These are phyloP conservation scores for Coemansia asiatica DNA, from an alignment of 192 early-diverging fungal genomes.

Conservation along the genomic window DNA sequence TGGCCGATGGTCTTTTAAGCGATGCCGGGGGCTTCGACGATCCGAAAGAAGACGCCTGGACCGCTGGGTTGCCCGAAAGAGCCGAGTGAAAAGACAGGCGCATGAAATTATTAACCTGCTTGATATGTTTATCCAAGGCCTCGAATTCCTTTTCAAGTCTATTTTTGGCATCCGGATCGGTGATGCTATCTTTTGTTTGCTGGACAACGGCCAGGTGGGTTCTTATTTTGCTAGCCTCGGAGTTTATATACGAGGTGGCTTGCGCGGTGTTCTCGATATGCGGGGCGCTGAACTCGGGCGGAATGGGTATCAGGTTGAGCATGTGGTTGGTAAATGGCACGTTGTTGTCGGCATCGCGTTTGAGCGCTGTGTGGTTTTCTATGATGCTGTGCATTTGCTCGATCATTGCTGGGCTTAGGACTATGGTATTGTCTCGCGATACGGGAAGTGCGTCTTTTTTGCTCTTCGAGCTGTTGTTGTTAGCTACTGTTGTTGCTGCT, in stretches of 20 bases:
- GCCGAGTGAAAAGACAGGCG: conserved; percentile 41
- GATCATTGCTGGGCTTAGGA: conserved; percentile 48
- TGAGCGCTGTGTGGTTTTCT: conserved; percentile 41
- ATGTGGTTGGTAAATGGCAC: conserved; percentile 53
- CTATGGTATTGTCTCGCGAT: conserved; percentile 33
- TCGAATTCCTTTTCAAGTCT: conserved; percentile 30
- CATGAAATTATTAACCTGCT: conserved; percentile 45
- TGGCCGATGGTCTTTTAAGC: not conserved
- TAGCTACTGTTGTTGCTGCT: conserved; percentile 2
- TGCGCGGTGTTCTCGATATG: conserved; percentile 36
- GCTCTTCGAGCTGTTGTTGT: conserved; percentile 1
- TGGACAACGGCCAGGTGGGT: conserved; percentile 38
- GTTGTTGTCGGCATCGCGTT: conserved; percentile 53
- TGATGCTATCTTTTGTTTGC: conserved; percentile 23
- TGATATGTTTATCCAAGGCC: conserved; percentile 32
- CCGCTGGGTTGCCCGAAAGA: conserved; percentile 37
- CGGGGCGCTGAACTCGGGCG: conserved; percentile 25
- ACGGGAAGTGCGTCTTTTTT: conserved; percentile 26
- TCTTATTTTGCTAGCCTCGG: conserved; percentile 40
- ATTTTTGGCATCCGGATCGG: conserved; percentile 32
- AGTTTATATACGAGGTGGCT: conserved; percentile 44
- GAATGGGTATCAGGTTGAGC: conserved; percentile 34
- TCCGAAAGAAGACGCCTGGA: conserved; percentile 31
- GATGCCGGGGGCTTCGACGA: conserved; percentile 10
- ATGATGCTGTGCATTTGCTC: conserved; percentile 51